phyloP scores from a whole-genome alignment of 345 rosid species.

The Erodium maritimum region DNA sequence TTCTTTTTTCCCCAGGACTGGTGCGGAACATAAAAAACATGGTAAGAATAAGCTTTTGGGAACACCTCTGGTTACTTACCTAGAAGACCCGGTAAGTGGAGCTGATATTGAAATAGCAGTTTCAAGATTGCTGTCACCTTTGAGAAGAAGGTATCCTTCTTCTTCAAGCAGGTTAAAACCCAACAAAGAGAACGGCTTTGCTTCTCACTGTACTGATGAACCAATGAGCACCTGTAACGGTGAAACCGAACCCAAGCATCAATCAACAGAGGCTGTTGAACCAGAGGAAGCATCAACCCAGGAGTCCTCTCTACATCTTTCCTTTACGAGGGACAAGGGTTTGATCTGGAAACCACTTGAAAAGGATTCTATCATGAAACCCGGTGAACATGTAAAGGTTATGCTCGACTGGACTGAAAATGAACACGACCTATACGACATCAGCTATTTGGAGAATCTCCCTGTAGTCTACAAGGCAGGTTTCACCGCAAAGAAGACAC shows the following conservation, averaged over 20 bases:
- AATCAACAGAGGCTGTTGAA: conserved; percentile 23
- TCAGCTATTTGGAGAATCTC: conserved; percentile 57
- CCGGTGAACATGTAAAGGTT: conserved; percentile 34
- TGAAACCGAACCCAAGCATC: conserved; percentile 16
- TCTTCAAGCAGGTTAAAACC: no score
- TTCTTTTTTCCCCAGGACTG: conserved; percentile 25
- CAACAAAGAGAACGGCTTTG: conserved; percentile 43
- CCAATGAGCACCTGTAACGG: conserved; percentile 26
- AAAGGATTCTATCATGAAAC: conserved; percentile 34
- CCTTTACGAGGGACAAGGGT: conserved; percentile 30
- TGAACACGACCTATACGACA: conserved; percentile 51
- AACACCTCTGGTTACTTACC: conserved; percentile 56
- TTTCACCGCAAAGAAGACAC: conserved; percentile 55
- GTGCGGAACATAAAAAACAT: conserved; percentile 25
- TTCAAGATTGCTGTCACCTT: conserved; percentile 47
- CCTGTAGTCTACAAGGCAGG: conserved; percentile 65
- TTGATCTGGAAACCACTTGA: conserved; percentile 30
- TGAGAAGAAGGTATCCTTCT: conserved; percentile 40
- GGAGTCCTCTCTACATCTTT: conserved; percentile 35
- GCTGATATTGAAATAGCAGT: conserved; percentile 45
- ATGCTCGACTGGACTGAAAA: conserved; percentile 62
- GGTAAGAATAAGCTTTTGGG: conserved; percentile 42
- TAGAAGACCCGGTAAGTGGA: conserved; percentile 45
- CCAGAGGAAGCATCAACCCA: conserved; percentile 21
- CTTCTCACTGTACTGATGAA: conserved; percentile 32